Evolutionary conservation across 2,329 filamentous ascomycete species (phyloP).

Genomic region (Alternaria incomplexa): DNA sequence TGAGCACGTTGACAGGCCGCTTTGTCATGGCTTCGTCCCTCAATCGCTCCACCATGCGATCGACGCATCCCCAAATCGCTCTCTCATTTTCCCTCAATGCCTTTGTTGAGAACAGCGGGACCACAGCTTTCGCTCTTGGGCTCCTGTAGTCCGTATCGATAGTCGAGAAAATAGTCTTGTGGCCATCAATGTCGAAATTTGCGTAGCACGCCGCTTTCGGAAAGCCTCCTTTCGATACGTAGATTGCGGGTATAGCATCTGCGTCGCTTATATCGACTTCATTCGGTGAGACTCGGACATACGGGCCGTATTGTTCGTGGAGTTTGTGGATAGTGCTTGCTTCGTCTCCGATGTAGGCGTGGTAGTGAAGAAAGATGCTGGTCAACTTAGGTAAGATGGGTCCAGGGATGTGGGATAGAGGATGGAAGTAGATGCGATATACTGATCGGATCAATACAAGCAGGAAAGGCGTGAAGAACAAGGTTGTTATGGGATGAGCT

Average conservation of each 20-base stretch:
- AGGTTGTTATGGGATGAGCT: constrained; percentile 5
- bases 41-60: constrained; percentile 52
- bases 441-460: constrained; percentile 21
- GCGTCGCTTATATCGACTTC: constrained; percentile 39
- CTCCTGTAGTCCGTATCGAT: constrained; percentile 51
- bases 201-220: constrained; percentile 58
- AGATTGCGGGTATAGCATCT: constrained; percentile 57
- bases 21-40: constrained; percentile 37
- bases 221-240: constrained; percentile 60
- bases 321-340: constrained; percentile 27
- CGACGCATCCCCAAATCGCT: constrained; percentile 51
- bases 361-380: constrained; percentile 36
- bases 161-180: constrained; percentile 61
- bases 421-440: constrained; percentile 33
- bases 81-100: constrained; percentile 50
- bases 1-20: constrained; percentile 56
- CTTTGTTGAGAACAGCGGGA: constrained; percentile 58
- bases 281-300: constrained; percentile 35
- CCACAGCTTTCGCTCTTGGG: constrained; percentile 57
- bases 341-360: constrained; percentile 38
- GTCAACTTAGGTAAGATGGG: constrained; percentile 28
- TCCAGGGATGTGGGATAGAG: constrained; percentile 31
- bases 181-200: constrained; percentile 65
- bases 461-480: constrained; percentile 4
- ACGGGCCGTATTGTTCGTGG: constrained; percentile 27